A percentile compares a stretch with the other conserved stretches of the same genome.
Evolutionary conservation across 352 stramenopile species (phyloP).

Genomic region (Phytopythium litorale): DNA sequence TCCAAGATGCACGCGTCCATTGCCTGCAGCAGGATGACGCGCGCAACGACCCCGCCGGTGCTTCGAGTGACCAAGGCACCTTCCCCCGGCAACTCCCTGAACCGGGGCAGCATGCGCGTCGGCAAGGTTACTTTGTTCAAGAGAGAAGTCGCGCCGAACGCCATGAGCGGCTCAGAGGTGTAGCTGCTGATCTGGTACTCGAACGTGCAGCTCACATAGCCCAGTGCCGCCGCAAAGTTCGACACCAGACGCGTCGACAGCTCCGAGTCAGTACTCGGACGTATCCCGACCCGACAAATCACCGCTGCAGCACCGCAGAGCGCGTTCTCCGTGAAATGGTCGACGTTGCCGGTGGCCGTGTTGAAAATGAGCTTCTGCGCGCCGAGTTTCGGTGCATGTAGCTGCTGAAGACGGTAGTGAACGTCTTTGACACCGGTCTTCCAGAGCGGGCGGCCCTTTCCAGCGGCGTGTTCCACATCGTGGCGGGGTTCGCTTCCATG

Average conservation of each 20-base stretch:
- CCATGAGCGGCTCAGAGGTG: background rate
- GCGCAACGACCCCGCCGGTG: background rate
- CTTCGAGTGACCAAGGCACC: background rate
- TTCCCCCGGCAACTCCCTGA: background rate
- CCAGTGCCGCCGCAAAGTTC: conserved; percentile 1
- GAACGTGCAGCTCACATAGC: background rate
- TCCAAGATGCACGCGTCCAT: background rate
- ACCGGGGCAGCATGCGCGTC: background rate
- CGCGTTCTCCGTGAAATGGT: background rate
- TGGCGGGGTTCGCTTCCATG: background rate
- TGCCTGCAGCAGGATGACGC: background rate
- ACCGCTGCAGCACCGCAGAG: background rate
- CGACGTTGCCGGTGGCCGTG: too few species aligned
- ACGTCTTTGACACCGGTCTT: background rate
- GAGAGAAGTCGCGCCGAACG: background rate
- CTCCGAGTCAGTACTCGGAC: background rate
- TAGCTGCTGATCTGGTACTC: background rate
- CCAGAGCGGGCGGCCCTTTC: conserved; percentile 3
- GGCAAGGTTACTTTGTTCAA: background rate
- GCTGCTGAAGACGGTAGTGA: background rate
- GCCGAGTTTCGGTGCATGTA: background rate
- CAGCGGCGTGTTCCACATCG: background rate
- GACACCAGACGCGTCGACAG: background rate
- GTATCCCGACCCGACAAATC: background rate
- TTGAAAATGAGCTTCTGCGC: background rate